Evolutionary conservation across 352 stramenopile genomes (phyloP), one percentile per base, ranked within the genome.

Genomic region (Globisporangium yorkense): DNA sequence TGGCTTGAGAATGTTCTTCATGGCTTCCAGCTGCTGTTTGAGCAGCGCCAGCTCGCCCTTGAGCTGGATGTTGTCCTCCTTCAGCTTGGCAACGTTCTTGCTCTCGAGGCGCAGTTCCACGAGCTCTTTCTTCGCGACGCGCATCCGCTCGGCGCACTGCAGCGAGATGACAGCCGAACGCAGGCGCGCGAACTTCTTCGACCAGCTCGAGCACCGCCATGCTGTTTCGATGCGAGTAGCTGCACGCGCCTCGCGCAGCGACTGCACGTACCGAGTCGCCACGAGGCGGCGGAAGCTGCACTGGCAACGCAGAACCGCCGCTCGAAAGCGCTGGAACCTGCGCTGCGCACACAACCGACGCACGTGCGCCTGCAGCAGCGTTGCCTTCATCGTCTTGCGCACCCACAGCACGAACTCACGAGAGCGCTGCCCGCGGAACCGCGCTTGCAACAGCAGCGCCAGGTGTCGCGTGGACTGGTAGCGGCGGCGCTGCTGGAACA

Each of bases 31-130:
- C 49, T 87, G 68, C 43, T 80, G 74, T 51, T 77, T 76, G 41
- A 92, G 64, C 59, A 68, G 61, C 51, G 74, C 69, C 27, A 92
- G 51, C 55, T 88, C 77, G 47, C 71, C 69, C 65, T 89, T 88
- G 2, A 92, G 63, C 27, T 86, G 74, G 21, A 79, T 66, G 52
- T 94, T 94, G 57, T 91, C 81, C 33, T 88, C 62, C 46, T 87
- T 78, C 37, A 94, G 71, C 61, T 88, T 89, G 16, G 63, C 49
- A 39, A 94, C 69, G 47, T 94, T 89, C 48, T 74, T 77, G 55
- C 80, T 89, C 60, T 94, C 81, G 46, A 76, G 57, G 2, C 80
- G 80, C 51, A 88, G 51, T 35, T 55, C 66, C 20, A 72, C 56
- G 12, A 94, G 63, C 20, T 66, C 46, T 6, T 62, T 63, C 37